phyloP scores from a whole-genome alignment of 1,139 yeast species.

The Geotrichum phurueaensis region DNA sequence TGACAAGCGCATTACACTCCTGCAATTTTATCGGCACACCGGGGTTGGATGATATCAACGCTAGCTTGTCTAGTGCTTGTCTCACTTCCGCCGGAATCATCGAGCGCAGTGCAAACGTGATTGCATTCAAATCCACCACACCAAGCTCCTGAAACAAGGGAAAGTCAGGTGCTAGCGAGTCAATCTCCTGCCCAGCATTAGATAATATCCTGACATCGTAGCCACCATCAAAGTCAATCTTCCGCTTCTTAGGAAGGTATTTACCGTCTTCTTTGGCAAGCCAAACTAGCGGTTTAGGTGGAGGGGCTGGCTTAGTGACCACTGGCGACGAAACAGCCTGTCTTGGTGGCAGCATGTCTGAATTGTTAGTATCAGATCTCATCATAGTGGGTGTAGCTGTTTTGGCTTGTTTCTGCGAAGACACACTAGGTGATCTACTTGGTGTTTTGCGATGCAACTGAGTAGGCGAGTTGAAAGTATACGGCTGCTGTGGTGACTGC shows the following conservation, averaged over 20 bases:
- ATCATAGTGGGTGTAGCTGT: neutral
- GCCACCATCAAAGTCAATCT: slow-evolving; percentile 57
- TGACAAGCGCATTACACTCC: slow-evolving; percentile 44
- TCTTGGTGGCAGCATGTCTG: slow-evolving; percentile 14
- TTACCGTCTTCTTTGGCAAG: slow-evolving; percentile 34
- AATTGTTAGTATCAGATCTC: slow-evolving; percentile 3
- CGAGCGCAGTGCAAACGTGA: slow-evolving; percentile 69
- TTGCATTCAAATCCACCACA: slow-evolving; percentile 69
- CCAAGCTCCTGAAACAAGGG: slow-evolving; percentile 89
- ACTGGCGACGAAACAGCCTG: slow-evolving; percentile 12
- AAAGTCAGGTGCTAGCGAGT: slow-evolving; percentile 75
- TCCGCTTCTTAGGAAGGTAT: slow-evolving; percentile 60
- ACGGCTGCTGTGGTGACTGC: slow-evolving; percentile 7
- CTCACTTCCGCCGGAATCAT: slow-evolving; percentile 55
- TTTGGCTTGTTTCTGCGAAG: neutral
- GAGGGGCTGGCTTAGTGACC: neutral
- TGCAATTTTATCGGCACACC: slow-evolving; percentile 55
- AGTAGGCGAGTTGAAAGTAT: neutral
- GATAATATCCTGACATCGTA: slow-evolving; percentile 61
- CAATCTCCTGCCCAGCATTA: slow-evolving; percentile 73
- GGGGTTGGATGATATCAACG: slow-evolving; percentile 78
- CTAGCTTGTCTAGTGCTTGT: slow-evolving; percentile 72
- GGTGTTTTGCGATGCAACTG: neutral
- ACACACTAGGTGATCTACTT: slow-evolving; percentile 1
- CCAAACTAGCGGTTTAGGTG: slow-evolving; percentile 21